A percentile compares a stretch with the other conserved stretches of the same genome.
Evolutionary conservation across 176 grass and related monocot species (phyloP).

Genomic region (Musa beccarii): DNA sequence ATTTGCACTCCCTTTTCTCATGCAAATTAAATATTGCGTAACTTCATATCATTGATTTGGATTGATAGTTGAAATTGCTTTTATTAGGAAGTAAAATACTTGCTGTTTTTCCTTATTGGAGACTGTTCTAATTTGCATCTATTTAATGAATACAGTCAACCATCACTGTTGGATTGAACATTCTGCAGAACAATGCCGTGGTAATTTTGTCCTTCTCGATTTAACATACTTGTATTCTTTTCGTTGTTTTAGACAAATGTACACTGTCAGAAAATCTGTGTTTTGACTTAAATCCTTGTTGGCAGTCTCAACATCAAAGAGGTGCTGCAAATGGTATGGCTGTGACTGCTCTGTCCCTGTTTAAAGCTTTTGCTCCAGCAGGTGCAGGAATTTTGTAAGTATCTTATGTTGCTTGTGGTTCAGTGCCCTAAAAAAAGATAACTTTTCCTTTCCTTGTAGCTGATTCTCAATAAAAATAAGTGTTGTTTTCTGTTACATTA

Average conservation of each 20-base stretch:
- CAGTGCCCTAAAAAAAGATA: neutral
- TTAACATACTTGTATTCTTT: neutral
- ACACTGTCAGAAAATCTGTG: neutral
- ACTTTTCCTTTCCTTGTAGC: neutral
- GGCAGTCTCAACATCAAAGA: constrained; percentile 53
- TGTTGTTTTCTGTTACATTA: too few relatives aligned
- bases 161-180: constrained; percentile 53
- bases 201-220: constrained; percentile 12
- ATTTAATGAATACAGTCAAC: constrained; percentile 42
- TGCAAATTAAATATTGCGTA: too few relatives aligned
- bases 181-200: constrained; percentile 61
- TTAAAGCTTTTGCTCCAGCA: constrained; percentile 56
- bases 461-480: too few relatives aligned
- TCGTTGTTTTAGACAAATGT: neutral
- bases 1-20: too few relatives aligned
- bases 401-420: neutral
- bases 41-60: neutral
- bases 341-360: constrained; percentile 49
- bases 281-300: neutral
- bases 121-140: neutral
- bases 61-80: neutral
- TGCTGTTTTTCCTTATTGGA: neutral
- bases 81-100: neutral
- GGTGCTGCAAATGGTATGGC: constrained; percentile 58
- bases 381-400: constrained; percentile 49